phyloP scores from a whole-genome alignment of 495 filamentous ascomycete species.

The Penicillium taxi region DNA sequence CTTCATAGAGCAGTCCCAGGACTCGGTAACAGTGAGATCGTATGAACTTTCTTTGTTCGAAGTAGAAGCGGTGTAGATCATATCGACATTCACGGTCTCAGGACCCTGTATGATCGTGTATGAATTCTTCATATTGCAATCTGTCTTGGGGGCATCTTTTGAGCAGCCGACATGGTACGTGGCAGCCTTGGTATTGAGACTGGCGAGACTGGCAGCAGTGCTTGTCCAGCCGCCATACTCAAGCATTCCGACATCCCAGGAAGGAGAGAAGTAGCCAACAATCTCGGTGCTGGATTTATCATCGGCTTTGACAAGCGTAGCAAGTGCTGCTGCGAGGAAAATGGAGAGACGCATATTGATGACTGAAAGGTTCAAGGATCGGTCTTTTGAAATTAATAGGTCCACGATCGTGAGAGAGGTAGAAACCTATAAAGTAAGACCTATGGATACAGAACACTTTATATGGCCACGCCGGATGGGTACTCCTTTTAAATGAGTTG shows the following conservation, averaged over 20 bases:
- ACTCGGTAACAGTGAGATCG: conserved; percentile 12
- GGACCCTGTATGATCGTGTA: conserved; percentile 15
- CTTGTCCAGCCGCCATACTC: conserved; percentile 7
- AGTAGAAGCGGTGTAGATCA: conserved; percentile 9
- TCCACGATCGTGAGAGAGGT: too few species aligned
- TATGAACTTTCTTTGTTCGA: conserved; percentile 2
- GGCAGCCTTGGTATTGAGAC: conserved; percentile 8
- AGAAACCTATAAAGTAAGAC: too few species aligned
- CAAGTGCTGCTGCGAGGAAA: conserved; percentile 8
- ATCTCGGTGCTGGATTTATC: conserved; percentile 1
- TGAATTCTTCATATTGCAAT: conserved; percentile 9
- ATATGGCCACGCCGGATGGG: too few species aligned
- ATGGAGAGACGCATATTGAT: conserved; percentile 9
- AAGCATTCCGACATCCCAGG: neutral
- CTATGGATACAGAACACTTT: too few species aligned
- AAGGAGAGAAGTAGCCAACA: conserved; percentile 8
- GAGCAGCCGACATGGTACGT: conserved; percentile 18
- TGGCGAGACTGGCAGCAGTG: conserved; percentile 14
- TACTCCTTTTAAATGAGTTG: too few species aligned
- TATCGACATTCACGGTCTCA: conserved; percentile 13
- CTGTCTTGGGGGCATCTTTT: conserved; percentile 13
- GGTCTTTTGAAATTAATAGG: too few species aligned
- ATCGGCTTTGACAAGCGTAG: conserved; percentile 6
- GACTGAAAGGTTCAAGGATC: too few species aligned
- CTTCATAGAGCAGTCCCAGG: conserved; percentile 12